These are phyloP conservation scores for Lasiosphaeriaceae sp. DNA, from an alignment of 495 filamentous ascomycete genomes.

Conservation along the genomic window DNA sequence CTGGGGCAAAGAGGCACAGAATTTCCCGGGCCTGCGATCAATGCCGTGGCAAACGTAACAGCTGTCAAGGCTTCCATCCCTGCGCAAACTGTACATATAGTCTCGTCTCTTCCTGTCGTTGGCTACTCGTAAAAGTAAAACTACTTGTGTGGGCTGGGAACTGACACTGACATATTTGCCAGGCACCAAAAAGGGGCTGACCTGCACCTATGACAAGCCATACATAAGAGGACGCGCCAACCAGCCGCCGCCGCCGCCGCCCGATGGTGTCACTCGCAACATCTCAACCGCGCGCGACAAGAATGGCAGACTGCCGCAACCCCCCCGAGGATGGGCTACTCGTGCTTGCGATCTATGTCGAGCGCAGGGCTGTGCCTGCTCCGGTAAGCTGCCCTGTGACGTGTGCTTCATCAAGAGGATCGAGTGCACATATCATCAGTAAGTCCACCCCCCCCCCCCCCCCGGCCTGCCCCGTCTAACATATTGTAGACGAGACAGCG, in stretches of 20 bases:
- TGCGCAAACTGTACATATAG: conserved; percentile 20
- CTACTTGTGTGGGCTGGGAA: too few species aligned
- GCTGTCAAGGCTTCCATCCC: conserved; percentile 20
- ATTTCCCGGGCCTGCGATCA: conserved; percentile 21
- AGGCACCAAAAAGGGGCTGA: conserved; percentile 11
- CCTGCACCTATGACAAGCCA: conserved; percentile 18
- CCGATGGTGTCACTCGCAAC: conserved; percentile 11
- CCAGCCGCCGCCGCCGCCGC: conserved; percentile 19
- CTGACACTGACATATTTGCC: background rate
- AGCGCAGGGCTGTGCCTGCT: conserved; percentile 5
- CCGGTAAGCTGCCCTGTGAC: conserved; percentile 18
- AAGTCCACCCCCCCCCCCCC: background rate
- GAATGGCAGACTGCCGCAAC: conserved; percentile 9
- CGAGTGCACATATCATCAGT: conserved; percentile 19
- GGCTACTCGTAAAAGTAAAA: too few species aligned
- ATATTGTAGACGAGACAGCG: background rate
- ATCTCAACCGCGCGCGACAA: conserved; percentile 1
- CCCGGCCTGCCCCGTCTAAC: background rate
- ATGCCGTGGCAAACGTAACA: conserved; percentile 7
- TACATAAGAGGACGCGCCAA: conserved; percentile 13
- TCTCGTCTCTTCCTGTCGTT: background rate
- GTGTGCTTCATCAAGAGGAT: conserved; percentile 16
- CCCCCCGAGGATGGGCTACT: conserved; percentile 11
- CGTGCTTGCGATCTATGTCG: conserved; percentile 23
- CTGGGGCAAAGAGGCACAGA: background rate